Percentiles rank a stretch among this genome's conserved stretches.
Conservation (phyloP, 2,329 filamentous ascomycete genomes). For the Xylaria sp. region DNA sequence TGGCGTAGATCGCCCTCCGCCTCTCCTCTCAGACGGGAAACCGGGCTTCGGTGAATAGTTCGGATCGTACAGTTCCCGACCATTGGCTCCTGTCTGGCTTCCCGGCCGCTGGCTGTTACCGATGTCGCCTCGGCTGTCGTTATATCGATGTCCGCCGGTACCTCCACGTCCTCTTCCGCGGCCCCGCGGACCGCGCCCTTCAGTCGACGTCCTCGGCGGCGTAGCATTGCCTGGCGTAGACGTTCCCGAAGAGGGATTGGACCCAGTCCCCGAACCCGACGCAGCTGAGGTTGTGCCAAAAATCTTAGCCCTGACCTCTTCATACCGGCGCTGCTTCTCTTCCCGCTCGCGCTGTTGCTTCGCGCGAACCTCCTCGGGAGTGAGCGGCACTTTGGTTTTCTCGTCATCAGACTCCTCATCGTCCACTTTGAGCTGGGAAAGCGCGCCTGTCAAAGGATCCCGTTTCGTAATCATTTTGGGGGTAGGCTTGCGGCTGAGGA, state of each 20-base stretch:
- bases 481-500: slow-evolving; percentile 82
- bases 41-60: slow-evolving; percentile 70
- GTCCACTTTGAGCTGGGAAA: slow-evolving; percentile 52
- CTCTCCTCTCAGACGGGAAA: slow-evolving; percentile 52
- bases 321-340: slow-evolving; percentile 89
- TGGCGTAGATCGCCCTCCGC: slow-evolving; percentile 51
- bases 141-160: slow-evolving; percentile 43
- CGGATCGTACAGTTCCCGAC: slow-evolving; percentile 78
- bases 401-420: slow-evolving; percentile 71
- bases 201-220: slow-evolving; percentile 55
- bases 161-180: slow-evolving; percentile 53
- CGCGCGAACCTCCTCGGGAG: slow-evolving; percentile 76
- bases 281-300: slow-evolving; percentile 45
- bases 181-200: slow-evolving; percentile 56
- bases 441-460: slow-evolving; percentile 57
- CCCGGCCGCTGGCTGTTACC: slow-evolving; percentile 36
- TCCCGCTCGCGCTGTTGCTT: slow-evolving; percentile 81
- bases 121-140: slow-evolving; percentile 34
- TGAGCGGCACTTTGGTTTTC: slow-evolving; percentile 65
- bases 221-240: slow-evolving; percentile 68
- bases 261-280: slow-evolving; percentile 31
- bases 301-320: slow-evolving; percentile 85
- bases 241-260: slow-evolving; percentile 56
- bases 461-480: slow-evolving; percentile 63
- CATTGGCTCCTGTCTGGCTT: slow-evolving; percentile 43